phyloP scores from a whole-genome alignment of 2,329 filamentous ascomycete species.

The Aspergillus sp. region DNA sequence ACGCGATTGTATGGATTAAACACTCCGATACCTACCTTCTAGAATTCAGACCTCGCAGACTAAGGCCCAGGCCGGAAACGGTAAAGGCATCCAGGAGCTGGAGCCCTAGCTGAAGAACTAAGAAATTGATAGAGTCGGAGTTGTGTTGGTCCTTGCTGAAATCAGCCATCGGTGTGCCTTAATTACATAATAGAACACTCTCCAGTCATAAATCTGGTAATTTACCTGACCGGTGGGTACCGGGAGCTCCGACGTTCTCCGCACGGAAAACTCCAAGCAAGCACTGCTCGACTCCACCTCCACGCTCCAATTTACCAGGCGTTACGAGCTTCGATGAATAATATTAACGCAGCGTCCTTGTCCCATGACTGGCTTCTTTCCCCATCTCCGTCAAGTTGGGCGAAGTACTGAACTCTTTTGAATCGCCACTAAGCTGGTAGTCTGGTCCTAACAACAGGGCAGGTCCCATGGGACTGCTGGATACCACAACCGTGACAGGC shows the following conservation, averaged over 20 bases:
- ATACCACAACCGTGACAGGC: not conserved
- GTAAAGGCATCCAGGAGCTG: not conserved
- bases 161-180: not conserved
- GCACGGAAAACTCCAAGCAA: not conserved
- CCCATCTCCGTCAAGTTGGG: not conserved
- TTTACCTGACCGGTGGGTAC: not conserved
- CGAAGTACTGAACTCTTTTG: not conserved
- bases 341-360: not conserved
- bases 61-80: not conserved
- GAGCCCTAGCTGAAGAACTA: not conserved
- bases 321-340: not conserved
- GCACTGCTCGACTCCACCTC: not conserved
- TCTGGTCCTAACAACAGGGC: not conserved
- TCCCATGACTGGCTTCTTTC: not conserved
- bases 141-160: not conserved
- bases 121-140: not conserved
- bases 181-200: not conserved
- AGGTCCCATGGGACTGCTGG: not conserved
- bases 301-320: conserved; percentile 1
- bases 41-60: too few species aligned
- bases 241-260: not conserved
- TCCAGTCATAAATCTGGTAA: not conserved
- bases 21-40: too few species aligned
- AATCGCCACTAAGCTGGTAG: not conserved
- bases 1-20: not conserved